phyloP scores from a whole-genome alignment of 1,284 basidiomycete genomes.

The Apiotrichum siamense region DNA sequence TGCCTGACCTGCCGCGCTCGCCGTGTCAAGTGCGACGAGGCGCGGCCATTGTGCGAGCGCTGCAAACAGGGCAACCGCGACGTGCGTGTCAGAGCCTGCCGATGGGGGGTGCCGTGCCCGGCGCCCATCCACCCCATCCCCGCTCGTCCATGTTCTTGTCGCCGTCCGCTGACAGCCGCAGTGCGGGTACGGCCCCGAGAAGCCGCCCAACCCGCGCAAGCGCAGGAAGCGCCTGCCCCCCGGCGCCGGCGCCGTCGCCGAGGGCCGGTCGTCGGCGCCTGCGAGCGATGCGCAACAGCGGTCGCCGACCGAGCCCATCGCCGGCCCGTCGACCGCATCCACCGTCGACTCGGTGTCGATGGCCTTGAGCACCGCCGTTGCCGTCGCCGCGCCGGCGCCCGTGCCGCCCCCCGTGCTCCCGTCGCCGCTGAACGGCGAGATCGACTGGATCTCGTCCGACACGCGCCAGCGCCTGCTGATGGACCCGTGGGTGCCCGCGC shows the following conservation, averaged over 20 bases:
- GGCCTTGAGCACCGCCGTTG: no score
- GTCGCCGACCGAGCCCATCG: neutral
- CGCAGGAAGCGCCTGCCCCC: neutral
- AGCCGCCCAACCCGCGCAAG: constrained; percentile 17
- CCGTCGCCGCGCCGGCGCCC: neutral
- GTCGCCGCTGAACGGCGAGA: neutral
- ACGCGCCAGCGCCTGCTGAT: constrained; percentile 22
- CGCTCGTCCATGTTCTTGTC: neutral
- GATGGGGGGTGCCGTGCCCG: neutral
- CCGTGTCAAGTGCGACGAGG: constrained; percentile 41
- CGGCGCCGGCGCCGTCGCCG: neutral
- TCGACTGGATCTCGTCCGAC: constrained; percentile 15
- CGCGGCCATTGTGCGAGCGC: constrained; percentile 23
- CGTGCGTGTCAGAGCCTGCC: constrained; percentile 19
- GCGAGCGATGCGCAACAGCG: neutral
- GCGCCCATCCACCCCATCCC: no score
- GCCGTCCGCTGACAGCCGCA: neutral
- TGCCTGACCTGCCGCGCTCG: constrained; percentile 38
- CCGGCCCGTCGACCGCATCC: neutral
- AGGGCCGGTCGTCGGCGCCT: neutral
- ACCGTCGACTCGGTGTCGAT: neutral
- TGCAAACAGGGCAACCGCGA: constrained; percentile 24
- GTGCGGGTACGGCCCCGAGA: constrained; percentile 18
- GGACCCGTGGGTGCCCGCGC: constrained; percentile 21
- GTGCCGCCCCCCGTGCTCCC: neutral